phyloP scores from a whole-genome alignment of 2,329 filamentous ascomycete genomes.

The Aschersonia sp. region DNA sequence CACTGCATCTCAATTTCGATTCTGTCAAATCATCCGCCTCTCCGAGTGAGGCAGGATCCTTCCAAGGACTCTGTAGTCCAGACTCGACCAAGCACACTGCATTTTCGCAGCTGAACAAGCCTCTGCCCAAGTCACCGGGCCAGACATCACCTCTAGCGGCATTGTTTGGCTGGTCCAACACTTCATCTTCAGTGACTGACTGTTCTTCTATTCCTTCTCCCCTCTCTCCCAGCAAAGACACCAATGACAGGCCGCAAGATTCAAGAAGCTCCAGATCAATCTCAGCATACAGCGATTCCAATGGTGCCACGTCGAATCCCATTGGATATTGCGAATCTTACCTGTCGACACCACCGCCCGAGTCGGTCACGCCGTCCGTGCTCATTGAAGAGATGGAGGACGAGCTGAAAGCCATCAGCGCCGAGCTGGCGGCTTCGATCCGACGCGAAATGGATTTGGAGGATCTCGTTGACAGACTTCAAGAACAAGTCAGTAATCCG shows the following conservation, averaged over 20 bases:
- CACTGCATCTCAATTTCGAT: constrained; percentile 37
- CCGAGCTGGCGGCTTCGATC: constrained; percentile 84
- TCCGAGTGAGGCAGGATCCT: constrained; percentile 11
- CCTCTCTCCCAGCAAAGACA: constrained; percentile 25
- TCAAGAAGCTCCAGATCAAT: constrained; percentile 1
- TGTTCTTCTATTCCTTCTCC: constrained; percentile 41
- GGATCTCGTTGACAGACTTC: constrained; percentile 78
- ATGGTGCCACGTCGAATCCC: constrained; percentile 26
- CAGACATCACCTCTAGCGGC: constrained; percentile 32
- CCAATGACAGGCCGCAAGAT: constrained; percentile 16
- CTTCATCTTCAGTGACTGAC: constrained; percentile 32
- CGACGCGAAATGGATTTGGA: constrained; percentile 92
- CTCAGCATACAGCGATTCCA: constrained; percentile 15
- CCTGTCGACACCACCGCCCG: constrained; percentile 31
- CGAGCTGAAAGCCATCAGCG: constrained; percentile 84
- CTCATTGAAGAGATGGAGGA: constrained; percentile 82
- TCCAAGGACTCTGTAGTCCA: constrained; percentile 12
- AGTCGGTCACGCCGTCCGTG: constrained; percentile 22
- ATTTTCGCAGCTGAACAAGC: constrained; percentile 34
- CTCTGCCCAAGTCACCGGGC: constrained; percentile 37
- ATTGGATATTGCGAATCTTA: constrained; percentile 37
- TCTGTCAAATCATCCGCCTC: constrained; percentile 19
- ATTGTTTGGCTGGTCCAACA: constrained; percentile 38
- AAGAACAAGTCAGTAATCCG: constrained; percentile 55
- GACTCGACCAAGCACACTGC: constrained; percentile 11